Percentiles rank a stretch among this genome's conserved stretches.
These are phyloP conservation scores for Suhomyces ambrosiae DNA, from an alignment of 1,139 yeast genomes.

Conservation along the genomic window DNA sequence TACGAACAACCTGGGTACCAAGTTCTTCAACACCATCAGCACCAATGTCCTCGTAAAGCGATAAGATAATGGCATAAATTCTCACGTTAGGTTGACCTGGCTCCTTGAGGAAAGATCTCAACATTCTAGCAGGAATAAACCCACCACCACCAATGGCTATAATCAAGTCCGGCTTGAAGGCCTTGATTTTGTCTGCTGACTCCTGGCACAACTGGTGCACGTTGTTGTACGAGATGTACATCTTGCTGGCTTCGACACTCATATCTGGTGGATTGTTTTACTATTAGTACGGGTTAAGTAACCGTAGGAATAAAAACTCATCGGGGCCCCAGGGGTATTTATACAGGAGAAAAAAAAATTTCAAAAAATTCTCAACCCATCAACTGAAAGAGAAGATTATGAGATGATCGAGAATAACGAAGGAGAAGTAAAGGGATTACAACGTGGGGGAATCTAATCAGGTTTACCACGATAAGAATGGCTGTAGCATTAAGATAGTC, in stretches of 20 bases:
- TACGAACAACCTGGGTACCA: constrained; percentile 86
- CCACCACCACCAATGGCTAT: constrained; percentile 96
- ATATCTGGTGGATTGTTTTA: constrained; percentile 10
- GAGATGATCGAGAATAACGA: not conserved
- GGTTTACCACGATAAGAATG: too few relatives aligned
- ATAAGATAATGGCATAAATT: constrained; percentile 90
- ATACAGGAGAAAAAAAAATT: constrained; percentile 8
- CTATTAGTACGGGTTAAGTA: constrained; percentile 8
- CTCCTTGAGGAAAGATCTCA: constrained; percentile 84
- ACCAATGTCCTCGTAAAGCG: constrained; percentile 81
- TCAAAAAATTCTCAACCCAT: not conserved
- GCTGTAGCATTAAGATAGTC: too few relatives aligned
- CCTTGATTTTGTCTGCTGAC: constrained; percentile 70
- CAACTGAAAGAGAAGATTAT: not conserved
- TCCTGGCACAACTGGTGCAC: constrained; percentile 92
- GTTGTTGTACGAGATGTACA: constrained; percentile 88
- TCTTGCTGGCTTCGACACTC: constrained; percentile 49
- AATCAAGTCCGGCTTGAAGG: constrained; percentile 75
- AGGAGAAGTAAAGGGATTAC: not conserved
- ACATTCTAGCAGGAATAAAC: constrained; percentile 92
- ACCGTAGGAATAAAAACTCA: constrained; percentile 6
- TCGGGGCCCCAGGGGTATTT: constrained; percentile 2
- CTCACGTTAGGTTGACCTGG: constrained; percentile 88
- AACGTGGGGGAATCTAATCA: too few relatives aligned
- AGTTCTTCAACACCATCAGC: constrained; percentile 62